Base-by-base conservation (phyloP, 768 basidiomycete species). In the Tulasnella sp. region DNA sequence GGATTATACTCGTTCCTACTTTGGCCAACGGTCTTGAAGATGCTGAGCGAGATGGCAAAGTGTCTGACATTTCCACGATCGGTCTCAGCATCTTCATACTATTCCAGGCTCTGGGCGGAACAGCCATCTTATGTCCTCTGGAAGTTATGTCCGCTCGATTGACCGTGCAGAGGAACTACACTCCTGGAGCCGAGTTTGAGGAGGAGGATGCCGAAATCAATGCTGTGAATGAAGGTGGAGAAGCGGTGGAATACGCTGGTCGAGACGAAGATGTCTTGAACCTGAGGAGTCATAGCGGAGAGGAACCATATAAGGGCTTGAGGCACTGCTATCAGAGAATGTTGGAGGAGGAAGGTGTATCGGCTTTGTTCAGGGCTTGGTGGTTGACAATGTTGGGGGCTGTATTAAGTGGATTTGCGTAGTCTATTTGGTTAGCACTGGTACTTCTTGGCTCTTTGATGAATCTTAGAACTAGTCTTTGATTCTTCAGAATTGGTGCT, bases 261-360 rank as follows among this genome's bases (percentile, higher is more conserved):
- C 64, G 69, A 4, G 78, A 82, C 24, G 86, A 90, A 59, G 87
- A 90, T 57, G 87, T 90, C 15, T 86, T 90, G 56, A 85, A 83
- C 9, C 67, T 88, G 58, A 75, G 86, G 55, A 77, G 72, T 53
- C 86, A 87, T 63, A 51, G 49, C 25, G 49, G 49, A n/a, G 76
- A 72, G 37, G 83, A 90, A 58, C 85, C 88, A 25, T 90, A 90
- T 60, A 61, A 72, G 31, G 80, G 87, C 5, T 63, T 90, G 28
- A 62, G 75, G 6, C 83, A 90, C 61, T 88, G 85, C 53, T 78
- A 70, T 9, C 83, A 82, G 65, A 72, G 77, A 56, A 86, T 89
- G 29, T 61, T 82, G 10, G 72, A 81, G 29, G 87, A 91, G 63
- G 88, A 91, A 62, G 88, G 88, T 1, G 74, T 73, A 67, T 62